Evolutionary conservation across 768 basidiomycete species (phyloP), one percentile per base, ranked within the genome.

Genomic region (Gloeophyllum trabeum): DNA sequence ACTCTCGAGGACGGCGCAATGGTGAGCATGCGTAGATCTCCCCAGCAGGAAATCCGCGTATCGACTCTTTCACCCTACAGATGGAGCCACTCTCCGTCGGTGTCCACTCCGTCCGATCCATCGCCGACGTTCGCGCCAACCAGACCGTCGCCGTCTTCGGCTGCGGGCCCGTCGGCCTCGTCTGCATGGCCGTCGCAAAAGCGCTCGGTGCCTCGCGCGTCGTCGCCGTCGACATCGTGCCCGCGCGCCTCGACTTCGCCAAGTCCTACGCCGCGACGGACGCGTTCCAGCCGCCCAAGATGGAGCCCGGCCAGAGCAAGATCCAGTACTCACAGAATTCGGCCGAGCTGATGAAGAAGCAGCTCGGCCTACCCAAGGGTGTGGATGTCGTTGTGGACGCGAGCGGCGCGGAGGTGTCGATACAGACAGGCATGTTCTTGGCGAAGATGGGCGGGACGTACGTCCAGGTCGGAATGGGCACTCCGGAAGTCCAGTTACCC

Each of bases 81-180:
- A 91, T 96, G 67, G 94, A 97, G 59, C 94, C 94, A 4, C 75
- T 97, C 30, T 79, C 93, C 19, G 94, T 97, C 20, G 94, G 79
- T 3, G 74, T 96, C 10, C 93, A 97, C 60, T 82, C 90, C 0
- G 82, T 96, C 23, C 70, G 76, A 41, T 86, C 73, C 49, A 67
- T 92, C 23, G 92, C 81, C 16, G 65, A 68, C 21, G 66, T 96
- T 58, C 73, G 72, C 38, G 69, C 84, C 26, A 78, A 76, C 51
- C 79, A 91, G 55, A 78, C 77, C 26, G 78, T 94, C 47, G 77
- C 75, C 13, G 68, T 97, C 42, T 92, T 92, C 53, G 93, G 93
- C 23, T 92, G 81, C 47, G 89, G 92, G 2, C 93, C 92, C 2
- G 78, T 84, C 43, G 82, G 83, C n/a, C 63, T 94, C 22, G 74